Conservation (phyloP, 441 rosid species). For the Mallotus repandus region DNA sequence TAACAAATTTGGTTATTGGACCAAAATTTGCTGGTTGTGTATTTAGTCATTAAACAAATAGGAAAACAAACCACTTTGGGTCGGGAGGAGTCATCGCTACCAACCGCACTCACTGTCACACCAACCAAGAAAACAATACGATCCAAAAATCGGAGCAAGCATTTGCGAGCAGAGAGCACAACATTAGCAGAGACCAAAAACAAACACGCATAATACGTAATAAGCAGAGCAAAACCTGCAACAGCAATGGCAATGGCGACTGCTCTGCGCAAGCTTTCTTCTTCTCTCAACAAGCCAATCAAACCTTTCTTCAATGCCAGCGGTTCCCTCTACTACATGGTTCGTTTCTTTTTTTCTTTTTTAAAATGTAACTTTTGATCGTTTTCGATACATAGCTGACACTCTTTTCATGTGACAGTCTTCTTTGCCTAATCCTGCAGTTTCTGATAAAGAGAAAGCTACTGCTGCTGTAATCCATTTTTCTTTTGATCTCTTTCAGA, state of each 20-base stretch:
- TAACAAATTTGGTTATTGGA: too few relatives aligned
- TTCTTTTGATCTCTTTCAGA: neutral
- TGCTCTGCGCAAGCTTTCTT: slow-evolving; percentile 67
- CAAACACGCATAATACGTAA: neutral
- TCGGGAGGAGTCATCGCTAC: neutral
- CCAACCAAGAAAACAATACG: slow-evolving; percentile 8
- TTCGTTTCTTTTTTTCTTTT: slow-evolving; percentile 20
- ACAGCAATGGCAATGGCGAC: slow-evolving; percentile 40
- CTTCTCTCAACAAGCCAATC: slow-evolving; percentile 33
- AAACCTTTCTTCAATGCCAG: slow-evolving; percentile 31
- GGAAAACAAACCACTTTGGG: neutral
- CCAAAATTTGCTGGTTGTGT: too few relatives aligned
- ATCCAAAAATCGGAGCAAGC: too few relatives aligned
- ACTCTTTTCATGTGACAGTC: slow-evolving; percentile 41
- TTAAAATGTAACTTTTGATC: neutral
- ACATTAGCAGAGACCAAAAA: neutral
- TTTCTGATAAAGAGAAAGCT: slow-evolving; percentile 48
- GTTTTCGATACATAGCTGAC: too few relatives aligned
- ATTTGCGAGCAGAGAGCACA: neutral
- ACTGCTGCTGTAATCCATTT: slow-evolving; percentile 49
- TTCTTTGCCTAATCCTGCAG: slow-evolving; percentile 51
- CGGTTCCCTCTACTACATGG: slow-evolving; percentile 47
- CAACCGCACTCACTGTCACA: slow-evolving; percentile 16
- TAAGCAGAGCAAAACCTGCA: too few relatives aligned
- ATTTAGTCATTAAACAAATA: too few relatives aligned